Evolutionary conservation across 164 flowering plant genomes (phyloP).

Genomic region (Vitis amurensis): DNA sequence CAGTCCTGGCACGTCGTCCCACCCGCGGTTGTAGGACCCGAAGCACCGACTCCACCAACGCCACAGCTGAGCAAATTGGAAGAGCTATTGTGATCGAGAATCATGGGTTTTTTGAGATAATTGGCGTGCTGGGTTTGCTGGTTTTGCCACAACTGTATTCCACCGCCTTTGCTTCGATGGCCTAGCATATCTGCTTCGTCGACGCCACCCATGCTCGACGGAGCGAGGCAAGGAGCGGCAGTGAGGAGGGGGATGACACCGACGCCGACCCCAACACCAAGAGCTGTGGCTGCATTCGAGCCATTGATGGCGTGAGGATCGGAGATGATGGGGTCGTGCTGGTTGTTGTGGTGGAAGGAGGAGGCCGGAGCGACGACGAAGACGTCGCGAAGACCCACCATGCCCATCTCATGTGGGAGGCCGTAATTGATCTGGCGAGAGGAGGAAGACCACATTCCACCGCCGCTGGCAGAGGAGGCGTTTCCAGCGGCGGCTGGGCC

Average conservation of each 20-base stretch:
- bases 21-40: slow-evolving; percentile 13
- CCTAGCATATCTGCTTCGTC: slow-evolving; percentile 20
- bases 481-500: slow-evolving; percentile 24
- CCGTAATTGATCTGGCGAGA: slow-evolving; percentile 45
- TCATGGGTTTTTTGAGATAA: slow-evolving; percentile 29
- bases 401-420: slow-evolving; percentile 60
- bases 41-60: slow-evolving; percentile 18
- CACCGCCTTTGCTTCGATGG: slow-evolving; percentile 15
- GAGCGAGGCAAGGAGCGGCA: slow-evolving; percentile 35
- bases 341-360: slow-evolving; percentile 43
- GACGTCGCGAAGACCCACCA: slow-evolving; percentile 70
- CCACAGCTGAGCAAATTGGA: slow-evolving; percentile 18
- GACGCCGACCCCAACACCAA: slow-evolving; percentile 47
- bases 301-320: slow-evolving; percentile 27
- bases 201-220: slow-evolving; percentile 10
- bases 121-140: slow-evolving; percentile 15
- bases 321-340: slow-evolving; percentile 20
- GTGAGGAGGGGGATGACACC: slow-evolving; percentile 72
- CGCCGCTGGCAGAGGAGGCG: slow-evolving; percentile 17
- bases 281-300: slow-evolving; percentile 38
- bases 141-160: slow-evolving; percentile 50
- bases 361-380: slow-evolving; percentile 70
- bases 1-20: slow-evolving; percentile 81
- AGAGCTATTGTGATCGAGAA: slow-evolving; percentile 23
- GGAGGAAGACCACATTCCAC: slow-evolving; percentile 27